phyloP scores from a whole-genome alignment of 2,329 filamentous ascomycete species.

The Aspergillus pseudotamarii region DNA sequence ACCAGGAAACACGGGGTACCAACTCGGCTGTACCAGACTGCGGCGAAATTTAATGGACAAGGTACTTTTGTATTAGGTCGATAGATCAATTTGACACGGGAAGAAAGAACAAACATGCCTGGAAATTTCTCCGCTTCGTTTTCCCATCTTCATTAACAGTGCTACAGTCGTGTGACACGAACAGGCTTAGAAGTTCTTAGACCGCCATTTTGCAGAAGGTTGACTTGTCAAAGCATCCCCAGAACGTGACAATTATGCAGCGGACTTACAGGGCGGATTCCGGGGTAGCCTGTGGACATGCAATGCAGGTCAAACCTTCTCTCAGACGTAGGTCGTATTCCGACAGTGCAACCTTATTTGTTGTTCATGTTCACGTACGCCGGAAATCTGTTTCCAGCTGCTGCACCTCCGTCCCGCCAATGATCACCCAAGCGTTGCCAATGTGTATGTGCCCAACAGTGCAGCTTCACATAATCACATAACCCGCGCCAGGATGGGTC shows the following conservation, averaged over 20 bases:
- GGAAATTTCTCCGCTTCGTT: not conserved
- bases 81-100: not conserved
- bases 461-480: not conserved
- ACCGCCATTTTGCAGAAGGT: not conserved
- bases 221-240: not conserved
- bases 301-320: not conserved
- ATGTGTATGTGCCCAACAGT: conserved; percentile 1
- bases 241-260: not conserved
- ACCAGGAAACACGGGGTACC: not conserved
- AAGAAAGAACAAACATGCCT: not conserved
- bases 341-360: conserved; percentile 1
- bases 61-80: not conserved
- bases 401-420: not conserved
- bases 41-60: not conserved
- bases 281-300: conserved; percentile 1
- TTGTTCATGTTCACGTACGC: not conserved
- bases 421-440: not conserved
- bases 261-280: not conserved
- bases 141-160: not conserved
- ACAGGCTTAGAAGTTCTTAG: not conserved
- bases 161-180: not conserved
- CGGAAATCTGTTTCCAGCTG: conserved; percentile 8
- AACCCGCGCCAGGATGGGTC: not conserved
- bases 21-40: not conserved
- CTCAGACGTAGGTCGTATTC: not conserved